Evolutionary conservation across 106 monocot genomes (phyloP).

Genomic region (Dioscorea alata): DNA sequence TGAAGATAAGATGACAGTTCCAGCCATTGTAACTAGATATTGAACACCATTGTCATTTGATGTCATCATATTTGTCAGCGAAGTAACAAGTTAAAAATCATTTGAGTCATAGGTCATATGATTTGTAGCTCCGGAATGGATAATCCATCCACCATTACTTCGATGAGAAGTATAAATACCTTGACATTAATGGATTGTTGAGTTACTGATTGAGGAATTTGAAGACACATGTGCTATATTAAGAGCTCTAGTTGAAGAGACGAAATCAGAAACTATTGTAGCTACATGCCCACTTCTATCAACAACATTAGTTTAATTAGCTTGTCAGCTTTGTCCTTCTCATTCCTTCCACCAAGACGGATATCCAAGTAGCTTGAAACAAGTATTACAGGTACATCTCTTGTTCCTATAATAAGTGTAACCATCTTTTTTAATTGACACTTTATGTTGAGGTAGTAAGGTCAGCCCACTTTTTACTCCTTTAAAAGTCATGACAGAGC

Average conservation of each 20-base stretch:
- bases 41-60: not conserved
- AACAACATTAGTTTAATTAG: not conserved
- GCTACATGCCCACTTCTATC: too few relatives aligned
- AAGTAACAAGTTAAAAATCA: not conserved
- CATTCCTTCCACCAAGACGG: constrained; percentile 6
- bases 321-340: not conserved
- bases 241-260: not conserved
- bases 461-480: not conserved
- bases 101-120: not conserved
- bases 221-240: too few relatives aligned
- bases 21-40: not conserved
- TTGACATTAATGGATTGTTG: not conserved
- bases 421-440: not conserved
- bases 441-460: not conserved
- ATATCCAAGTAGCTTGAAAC: constrained; percentile 8
- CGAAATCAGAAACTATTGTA: not conserved
- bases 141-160: not conserved
- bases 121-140: not conserved
- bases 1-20: not conserved
- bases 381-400: not conserved
- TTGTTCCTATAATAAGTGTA: not conserved
- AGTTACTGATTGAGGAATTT: not conserved
- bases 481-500: not conserved
- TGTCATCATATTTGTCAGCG: not conserved
- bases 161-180: not conserved